Evolutionary conservation across 1,139 yeast species (phyloP).

Genomic region (Sugiyamaella sp.): DNA sequence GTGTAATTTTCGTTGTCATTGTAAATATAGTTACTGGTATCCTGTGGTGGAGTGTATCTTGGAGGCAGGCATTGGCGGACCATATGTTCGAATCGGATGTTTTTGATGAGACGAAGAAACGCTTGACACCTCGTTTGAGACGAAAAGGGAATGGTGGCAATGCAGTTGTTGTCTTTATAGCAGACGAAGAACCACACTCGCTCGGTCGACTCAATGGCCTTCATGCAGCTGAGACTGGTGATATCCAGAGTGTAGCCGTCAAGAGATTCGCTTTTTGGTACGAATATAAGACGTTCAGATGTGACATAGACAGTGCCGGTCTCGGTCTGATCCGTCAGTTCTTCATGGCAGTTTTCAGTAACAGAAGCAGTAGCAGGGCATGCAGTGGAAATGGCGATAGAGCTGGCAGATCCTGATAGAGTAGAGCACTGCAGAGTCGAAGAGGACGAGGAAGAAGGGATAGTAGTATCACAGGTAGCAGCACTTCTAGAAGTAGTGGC

Average conservation of each 20-base stretch:
- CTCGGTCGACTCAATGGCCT: constrained; percentile 31
- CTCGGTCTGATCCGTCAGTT: constrained; percentile 33
- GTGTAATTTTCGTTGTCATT: constrained; percentile 20
- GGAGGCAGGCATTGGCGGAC: constrained; percentile 40
- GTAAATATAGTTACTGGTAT: no score
- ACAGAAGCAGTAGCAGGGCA: constrained; percentile 10
- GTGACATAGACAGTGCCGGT: constrained; percentile 38
- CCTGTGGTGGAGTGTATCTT: constrained; percentile 26
- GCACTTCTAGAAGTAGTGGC: not conserved
- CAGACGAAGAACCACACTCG: constrained; percentile 33
- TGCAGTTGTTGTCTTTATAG: constrained; percentile 31
- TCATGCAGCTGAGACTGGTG: constrained; percentile 36
- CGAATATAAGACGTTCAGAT: constrained; percentile 38
- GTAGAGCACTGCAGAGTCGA: constrained; percentile 1
- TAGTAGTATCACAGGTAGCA: not conserved
- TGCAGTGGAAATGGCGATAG: not conserved
- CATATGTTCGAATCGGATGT: constrained; percentile 40
- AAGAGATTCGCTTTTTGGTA: constrained; percentile 28
- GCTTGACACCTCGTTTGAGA: constrained; percentile 34
- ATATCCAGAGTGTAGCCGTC: constrained; percentile 36
- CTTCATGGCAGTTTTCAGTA: constrained; percentile 26
- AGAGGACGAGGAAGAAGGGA: not conserved
- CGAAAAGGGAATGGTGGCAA: constrained; percentile 38
- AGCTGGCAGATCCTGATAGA: not conserved
- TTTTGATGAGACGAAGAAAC: constrained; percentile 37